Percentiles rank a stretch among this genome's conserved stretches.
phyloP scores from a whole-genome alignment of 768 basidiomycete species.

The Holtermannia corniformis region DNA sequence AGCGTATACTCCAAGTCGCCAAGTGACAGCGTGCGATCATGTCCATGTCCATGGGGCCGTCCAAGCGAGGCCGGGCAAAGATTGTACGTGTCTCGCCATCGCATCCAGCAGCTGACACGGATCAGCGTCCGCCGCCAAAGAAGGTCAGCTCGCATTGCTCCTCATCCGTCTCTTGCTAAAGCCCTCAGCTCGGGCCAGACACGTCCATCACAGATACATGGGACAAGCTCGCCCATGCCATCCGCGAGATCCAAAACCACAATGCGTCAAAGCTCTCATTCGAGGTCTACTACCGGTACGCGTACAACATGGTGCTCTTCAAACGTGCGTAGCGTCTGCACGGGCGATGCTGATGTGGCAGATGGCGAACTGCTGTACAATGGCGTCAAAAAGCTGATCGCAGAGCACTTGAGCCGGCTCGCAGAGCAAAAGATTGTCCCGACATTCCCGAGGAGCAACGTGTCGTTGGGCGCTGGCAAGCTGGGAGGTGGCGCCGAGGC shows the following conservation, averaged over 20 bases:
- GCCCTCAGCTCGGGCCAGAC: conserved; percentile 23
- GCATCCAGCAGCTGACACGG: background rate
- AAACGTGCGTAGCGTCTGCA: conserved; percentile 43
- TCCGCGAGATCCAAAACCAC: conserved; percentile 88
- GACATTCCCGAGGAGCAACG: conserved; percentile 61
- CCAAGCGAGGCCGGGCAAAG: conserved; percentile 29
- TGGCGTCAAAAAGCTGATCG: conserved; percentile 67
- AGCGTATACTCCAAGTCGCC: too few relatives aligned
- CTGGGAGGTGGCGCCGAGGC: conserved; percentile 51
- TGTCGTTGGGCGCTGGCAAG: conserved; percentile 27
- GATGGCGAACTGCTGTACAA: conserved; percentile 77
- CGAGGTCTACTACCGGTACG: conserved; percentile 88
- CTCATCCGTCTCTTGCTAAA: background rate
- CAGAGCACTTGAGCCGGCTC: conserved; percentile 70
- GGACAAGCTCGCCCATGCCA: conserved; percentile 68
- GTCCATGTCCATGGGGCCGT: conserved; percentile 27
- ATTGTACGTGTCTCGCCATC: conserved; percentile 16
- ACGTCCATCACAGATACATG: conserved; percentile 69
- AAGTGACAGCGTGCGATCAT: too few relatives aligned
- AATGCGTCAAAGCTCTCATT: conserved; percentile 80
- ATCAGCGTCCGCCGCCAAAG: background rate
- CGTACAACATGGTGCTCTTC: conserved; percentile 85
- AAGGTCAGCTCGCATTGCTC: background rate
- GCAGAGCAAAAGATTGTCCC: conserved; percentile 69
- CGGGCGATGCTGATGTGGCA: background rate